Evolutionary conservation across 768 basidiomycete genomes (phyloP).

Genomic region (Boletus bicolor): DNA sequence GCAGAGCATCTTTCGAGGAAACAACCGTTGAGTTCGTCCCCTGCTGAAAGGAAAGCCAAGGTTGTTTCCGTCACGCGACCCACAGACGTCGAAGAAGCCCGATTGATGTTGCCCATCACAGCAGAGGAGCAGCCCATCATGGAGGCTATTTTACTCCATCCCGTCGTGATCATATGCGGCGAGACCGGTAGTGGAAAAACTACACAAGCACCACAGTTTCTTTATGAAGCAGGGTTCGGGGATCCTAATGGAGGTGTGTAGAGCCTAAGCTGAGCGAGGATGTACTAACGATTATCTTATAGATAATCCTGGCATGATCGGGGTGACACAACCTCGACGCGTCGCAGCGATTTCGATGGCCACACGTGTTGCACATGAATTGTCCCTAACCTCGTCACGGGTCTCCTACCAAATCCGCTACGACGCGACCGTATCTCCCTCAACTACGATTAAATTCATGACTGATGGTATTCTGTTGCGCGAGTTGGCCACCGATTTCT

Average conservation of each 20-base stretch:
- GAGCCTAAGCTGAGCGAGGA: not conserved
- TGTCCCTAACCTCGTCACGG: constrained; percentile 74
- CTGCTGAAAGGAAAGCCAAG: constrained; percentile 35
- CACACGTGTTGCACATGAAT: constrained; percentile 84
- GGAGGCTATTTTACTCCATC: constrained; percentile 84
- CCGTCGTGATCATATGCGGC: constrained; percentile 70
- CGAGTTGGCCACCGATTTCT: constrained; percentile 88
- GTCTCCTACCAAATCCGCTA: constrained; percentile 99
- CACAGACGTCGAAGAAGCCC: constrained; percentile 67
- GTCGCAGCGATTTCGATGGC: constrained; percentile 98
- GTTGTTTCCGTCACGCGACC: constrained; percentile 58
- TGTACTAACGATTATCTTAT: constrained; percentile 3
- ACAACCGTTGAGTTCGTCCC: constrained; percentile 3
- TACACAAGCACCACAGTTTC: constrained; percentile 95
- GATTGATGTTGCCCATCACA: constrained; percentile 82
- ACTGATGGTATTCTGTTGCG: constrained; percentile 96
- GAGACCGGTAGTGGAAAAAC: constrained; percentile 99
- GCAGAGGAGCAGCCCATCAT: constrained; percentile 94
- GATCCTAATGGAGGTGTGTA: constrained; percentile 69
- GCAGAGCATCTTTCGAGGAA: constrained; percentile 39
- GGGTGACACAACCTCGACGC: constrained; percentile 93
- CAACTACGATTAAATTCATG: constrained; percentile 98
- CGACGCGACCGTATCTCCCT: constrained; percentile 86
- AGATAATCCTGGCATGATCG: constrained; percentile 99
- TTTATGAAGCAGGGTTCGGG: constrained; percentile 97